These are phyloP conservation scores for Trypanosoma boissoni DNA, from an alignment of 208 protist species.

Conservation along the genomic window DNA sequence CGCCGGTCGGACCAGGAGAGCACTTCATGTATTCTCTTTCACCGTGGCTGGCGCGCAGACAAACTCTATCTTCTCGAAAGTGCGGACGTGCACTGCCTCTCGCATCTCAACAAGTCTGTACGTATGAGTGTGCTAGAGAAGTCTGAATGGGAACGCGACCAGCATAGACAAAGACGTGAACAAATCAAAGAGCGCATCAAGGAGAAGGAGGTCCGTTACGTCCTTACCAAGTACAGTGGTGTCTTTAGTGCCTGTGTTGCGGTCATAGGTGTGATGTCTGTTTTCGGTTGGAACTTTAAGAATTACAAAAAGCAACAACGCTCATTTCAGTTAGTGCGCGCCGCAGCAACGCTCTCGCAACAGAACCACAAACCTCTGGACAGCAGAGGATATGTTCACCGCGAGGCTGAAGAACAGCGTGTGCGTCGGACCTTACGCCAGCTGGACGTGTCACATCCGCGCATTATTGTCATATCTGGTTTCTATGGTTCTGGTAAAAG, in stretches of 20 bases:
- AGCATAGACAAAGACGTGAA: slow-evolving; percentile 77
- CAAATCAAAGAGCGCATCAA: slow-evolving; percentile 84
- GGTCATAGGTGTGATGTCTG: slow-evolving; percentile 72
- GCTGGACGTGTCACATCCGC: slow-evolving; percentile 58
- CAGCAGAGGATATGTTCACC: slow-evolving; percentile 28
- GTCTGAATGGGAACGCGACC: slow-evolving; percentile 87
- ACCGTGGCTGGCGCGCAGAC: slow-evolving; percentile 78
- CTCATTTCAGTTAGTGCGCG: slow-evolving; percentile 70
- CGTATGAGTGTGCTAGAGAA: slow-evolving; percentile 86
- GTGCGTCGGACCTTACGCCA: slow-evolving; percentile 54
- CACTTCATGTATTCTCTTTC: slow-evolving; percentile 77
- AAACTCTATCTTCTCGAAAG: slow-evolving; percentile 79
- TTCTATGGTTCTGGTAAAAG: slow-evolving; percentile 81
- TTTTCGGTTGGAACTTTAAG: slow-evolving; percentile 90
- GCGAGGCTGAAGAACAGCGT: slow-evolving; percentile 49
- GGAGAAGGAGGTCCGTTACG: slow-evolving; percentile 77
- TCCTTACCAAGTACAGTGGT: slow-evolving; percentile 85
- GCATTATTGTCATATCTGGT: slow-evolving; percentile 70
- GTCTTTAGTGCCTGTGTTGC: slow-evolving; percentile 83
- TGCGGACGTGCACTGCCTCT: slow-evolving; percentile 60
- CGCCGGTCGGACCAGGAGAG: slow-evolving; percentile 58
- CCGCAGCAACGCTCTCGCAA: slow-evolving; percentile 52
- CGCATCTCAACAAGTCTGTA: slow-evolving; percentile 70
- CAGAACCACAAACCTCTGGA: slow-evolving; percentile 6
- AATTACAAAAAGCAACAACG: slow-evolving; percentile 85